Conservation (phyloP, 2,329 filamentous ascomycete species). For the Paraphaeosphaeria sporulosa region DNA sequence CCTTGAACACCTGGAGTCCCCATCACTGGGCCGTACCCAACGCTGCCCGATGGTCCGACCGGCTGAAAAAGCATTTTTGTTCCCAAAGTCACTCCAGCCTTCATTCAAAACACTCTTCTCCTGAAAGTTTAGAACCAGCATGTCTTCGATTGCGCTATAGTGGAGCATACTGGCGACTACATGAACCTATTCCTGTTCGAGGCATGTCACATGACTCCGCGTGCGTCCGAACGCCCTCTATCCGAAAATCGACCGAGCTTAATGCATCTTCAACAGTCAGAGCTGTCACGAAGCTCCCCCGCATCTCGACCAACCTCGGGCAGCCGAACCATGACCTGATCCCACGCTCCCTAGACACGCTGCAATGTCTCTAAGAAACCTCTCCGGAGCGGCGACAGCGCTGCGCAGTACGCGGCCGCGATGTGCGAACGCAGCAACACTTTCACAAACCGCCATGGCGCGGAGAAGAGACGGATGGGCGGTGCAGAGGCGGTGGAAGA, state of each 20-base stretch:
- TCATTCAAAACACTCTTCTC: neutral
- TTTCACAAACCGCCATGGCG: conserved; percentile 14
- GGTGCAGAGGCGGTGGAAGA: conserved; percentile 48
- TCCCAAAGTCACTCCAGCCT: neutral
- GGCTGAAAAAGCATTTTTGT: too few relatives aligned
- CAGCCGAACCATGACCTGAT: conserved; percentile 22
- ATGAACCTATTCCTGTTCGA: neutral
- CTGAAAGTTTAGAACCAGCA: neutral
- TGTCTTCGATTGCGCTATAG: neutral
- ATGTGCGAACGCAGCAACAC: conserved; percentile 16
- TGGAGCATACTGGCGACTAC: neutral
- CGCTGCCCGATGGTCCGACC: too few relatives aligned
- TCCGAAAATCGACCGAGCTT: conserved; percentile 10
- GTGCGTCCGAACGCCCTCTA: neutral
- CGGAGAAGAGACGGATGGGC: conserved; percentile 21
- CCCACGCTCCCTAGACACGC: conserved; percentile 15
- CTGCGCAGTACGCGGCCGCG: conserved; percentile 22
- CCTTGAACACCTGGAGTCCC: too few relatives aligned
- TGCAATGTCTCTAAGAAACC: conserved; percentile 41
- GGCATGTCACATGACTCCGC: neutral
- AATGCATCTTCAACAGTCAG: conserved; percentile 7
- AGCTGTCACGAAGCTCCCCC: conserved; percentile 11
- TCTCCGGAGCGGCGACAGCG: conserved; percentile 34
- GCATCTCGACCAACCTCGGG: conserved; percentile 12
- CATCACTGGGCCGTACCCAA: too few relatives aligned